Percentiles rank a stretch among this genome's conserved stretches.
Conservation (phyloP, 2,329 filamentous ascomycete species). For the Alternaria rosae region DNA sequence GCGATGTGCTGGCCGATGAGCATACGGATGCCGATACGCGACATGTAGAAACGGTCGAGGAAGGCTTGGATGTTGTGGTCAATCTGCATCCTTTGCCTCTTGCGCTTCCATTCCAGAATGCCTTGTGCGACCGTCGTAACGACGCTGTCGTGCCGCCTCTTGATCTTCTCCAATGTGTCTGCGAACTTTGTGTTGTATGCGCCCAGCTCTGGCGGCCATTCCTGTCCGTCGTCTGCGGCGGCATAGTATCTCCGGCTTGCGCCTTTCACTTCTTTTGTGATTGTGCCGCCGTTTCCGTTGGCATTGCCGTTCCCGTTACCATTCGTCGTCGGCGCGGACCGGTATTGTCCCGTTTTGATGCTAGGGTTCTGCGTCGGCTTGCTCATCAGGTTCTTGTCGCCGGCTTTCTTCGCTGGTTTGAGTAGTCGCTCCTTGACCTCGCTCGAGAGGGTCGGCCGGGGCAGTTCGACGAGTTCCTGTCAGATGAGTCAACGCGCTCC, state of each 20-base stretch:
- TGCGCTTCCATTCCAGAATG: slow-evolving; percentile 97
- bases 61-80: slow-evolving; percentile 97
- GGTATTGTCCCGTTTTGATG: slow-evolving; percentile 82
- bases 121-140: slow-evolving; percentile 98
- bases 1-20: slow-evolving; percentile 98
- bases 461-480: slow-evolving; percentile 89
- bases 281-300: slow-evolving; percentile 57
- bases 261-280: slow-evolving; percentile 58
- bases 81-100: slow-evolving; percentile 95
- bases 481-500: slow-evolving; percentile 38
- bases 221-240: slow-evolving; percentile 82
- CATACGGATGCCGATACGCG: slow-evolving; percentile 98
- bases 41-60: slow-evolving; percentile 99
- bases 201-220: slow-evolving; percentile 93
- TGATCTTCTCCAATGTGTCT: slow-evolving; percentile 89
- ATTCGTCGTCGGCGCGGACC: slow-evolving; percentile 60
- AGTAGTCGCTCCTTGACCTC: slow-evolving; percentile 83
- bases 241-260: slow-evolving; percentile 82
- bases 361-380: slow-evolving; percentile 91
- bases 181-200: slow-evolving; percentile 94
- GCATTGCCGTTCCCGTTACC: slow-evolving; percentile 45
- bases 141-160: slow-evolving; percentile 93
- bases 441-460: slow-evolving; percentile 75
- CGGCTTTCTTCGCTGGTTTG: slow-evolving; percentile 68
- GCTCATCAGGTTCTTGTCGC: slow-evolving; percentile 72